Base-by-base conservation (phyloP, 2,329 filamentous ascomycete species). In the Trichoderma brevicompactum region DNA sequence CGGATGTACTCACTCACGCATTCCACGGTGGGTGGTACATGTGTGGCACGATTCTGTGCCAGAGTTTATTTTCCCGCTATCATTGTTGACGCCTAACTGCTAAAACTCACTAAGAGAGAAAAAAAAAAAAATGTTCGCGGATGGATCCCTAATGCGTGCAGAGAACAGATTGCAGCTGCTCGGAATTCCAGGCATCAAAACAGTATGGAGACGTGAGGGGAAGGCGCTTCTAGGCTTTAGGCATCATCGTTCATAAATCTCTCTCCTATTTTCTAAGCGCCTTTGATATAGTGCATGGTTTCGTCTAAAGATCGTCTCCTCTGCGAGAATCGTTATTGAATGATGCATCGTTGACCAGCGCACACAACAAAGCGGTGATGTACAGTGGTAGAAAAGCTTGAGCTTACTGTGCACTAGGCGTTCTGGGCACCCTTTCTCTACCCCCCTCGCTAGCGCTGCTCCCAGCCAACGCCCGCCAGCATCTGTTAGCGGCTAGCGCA, bases 401-500 rank as follows among this genome's bases (percentile, higher is more conserved):
- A 32, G n/a, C 60, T 1, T 12, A 54, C 60, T 63, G 60, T 54
- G 23, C 44, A 32, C 41, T 40, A 48, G 44, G 43, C 46, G 56
- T 38, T 41, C 56, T 23, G 28, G 48, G 46, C 55, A 23, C 48
- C 56, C 40, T 28, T 32, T 19, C 49, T 46, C n/a, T 36, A 28
- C 34, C 48, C 28, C 28, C 7, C 19, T 53, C 62, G 36, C 43
- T 66, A 66, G 65, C 54, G 65, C 48, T 40, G 17, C 36, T 28
- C 10, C 53, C 46, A 54, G 46, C 62, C 65, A 50, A 41, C 17
- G 32, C 38, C 52, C 10, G 13, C 65, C 52, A 41, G 12, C 32
- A 19, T n/a, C 54, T 66, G 65, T 66, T 66, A 66, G 43, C 65
- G 60, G 53, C 50, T 50, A 65, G 62, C 36, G 53, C 46, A 54